A percentile compares a stretch with the other conserved stretches of the same genome.
Conservation (phyloP, 2,329 filamentous ascomycete species). For the Hysterium pulicare region DNA sequence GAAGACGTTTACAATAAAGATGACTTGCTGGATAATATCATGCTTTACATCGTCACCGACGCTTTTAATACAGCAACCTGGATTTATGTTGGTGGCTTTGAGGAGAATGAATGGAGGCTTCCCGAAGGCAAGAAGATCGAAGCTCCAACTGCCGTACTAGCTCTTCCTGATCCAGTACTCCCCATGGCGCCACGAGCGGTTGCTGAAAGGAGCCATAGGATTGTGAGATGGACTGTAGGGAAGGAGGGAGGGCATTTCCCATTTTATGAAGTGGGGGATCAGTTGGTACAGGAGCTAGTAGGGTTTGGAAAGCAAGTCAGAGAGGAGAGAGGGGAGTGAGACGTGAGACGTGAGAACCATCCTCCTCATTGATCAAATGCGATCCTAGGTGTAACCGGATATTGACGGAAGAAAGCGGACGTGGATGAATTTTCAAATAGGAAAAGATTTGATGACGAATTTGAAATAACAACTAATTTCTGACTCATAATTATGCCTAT, state of each 20-base stretch:
- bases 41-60: constrained; percentile 5
- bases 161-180: constrained; percentile 4
- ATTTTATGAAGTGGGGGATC: too few relatives aligned
- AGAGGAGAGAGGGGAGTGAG: too few relatives aligned
- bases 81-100: constrained; percentile 2
- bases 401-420: too few relatives aligned
- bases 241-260: constrained; percentile 4
- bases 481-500: too few relatives aligned
- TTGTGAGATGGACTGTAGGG: background rate
- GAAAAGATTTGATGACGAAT: too few relatives aligned
- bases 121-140: constrained; percentile 5
- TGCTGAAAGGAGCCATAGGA: constrained; percentile 2
- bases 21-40: constrained; percentile 3
- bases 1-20: background rate
- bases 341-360: too few relatives aligned
- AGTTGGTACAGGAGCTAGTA: too few relatives aligned
- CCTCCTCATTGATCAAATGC: too few relatives aligned
- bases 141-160: constrained; percentile 3
- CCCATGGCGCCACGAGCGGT: constrained; percentile 3
- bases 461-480: too few relatives aligned
- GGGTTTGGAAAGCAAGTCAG: too few relatives aligned
- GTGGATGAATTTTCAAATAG: too few relatives aligned
- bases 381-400: too few relatives aligned
- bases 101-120: background rate
- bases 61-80: constrained; percentile 2